Percentiles rank a stretch among this genome's conserved stretches.
These are phyloP conservation scores for Kurtzmaniella natalensis DNA, from an alignment of 1,139 yeast genomes.

Conservation along the genomic window DNA sequence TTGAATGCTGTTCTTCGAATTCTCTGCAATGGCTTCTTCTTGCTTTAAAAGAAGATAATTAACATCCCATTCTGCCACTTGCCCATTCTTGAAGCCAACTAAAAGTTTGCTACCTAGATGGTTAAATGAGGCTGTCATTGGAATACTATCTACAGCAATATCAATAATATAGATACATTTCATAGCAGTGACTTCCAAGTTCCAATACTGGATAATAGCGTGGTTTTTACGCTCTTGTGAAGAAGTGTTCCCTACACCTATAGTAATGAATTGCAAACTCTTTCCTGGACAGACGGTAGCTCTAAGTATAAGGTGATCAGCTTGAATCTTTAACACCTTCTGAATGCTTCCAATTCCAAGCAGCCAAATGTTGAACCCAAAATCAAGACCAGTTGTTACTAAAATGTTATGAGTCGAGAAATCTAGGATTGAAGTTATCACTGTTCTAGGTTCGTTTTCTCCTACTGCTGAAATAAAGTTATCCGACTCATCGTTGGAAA, in stretches of 20 bases:
- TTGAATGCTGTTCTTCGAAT: constrained; percentile 1
- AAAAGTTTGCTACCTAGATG: constrained; percentile 18
- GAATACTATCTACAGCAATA: constrained; percentile 4
- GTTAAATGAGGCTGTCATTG: constrained; percentile 19
- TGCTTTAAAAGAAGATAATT: too few species aligned
- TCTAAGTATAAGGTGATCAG: constrained; percentile 2
- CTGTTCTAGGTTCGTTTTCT: constrained; percentile 6
- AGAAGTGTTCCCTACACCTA: constrained; percentile 29
- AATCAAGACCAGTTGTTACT: constrained; percentile 33
- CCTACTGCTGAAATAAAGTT: constrained; percentile 23
- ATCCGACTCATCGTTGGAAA: constrained; percentile 23
- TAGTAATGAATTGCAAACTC: constrained; percentile 44
- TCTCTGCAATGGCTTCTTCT: constrained; percentile 8
- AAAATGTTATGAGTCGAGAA: constrained; percentile 17
- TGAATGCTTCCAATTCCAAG: constrained; percentile 1
- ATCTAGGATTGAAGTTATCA: constrained; percentile 16
- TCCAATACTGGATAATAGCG: constrained; percentile 53
- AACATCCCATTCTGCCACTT: constrained; percentile 16
- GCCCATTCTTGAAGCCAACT: constrained; percentile 26
- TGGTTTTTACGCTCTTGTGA: constrained; percentile 3
- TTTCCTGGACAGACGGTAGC: constrained; percentile 22
- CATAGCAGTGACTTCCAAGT: constrained; percentile 35
- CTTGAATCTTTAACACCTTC: constrained; percentile 1
- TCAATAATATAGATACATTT: constrained; percentile 14
- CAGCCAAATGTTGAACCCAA: constrained; percentile 39